These are phyloP conservation scores for Carex littledalei DNA, from an alignment of 176 grass and related monocot species.

Conservation along the genomic window DNA sequence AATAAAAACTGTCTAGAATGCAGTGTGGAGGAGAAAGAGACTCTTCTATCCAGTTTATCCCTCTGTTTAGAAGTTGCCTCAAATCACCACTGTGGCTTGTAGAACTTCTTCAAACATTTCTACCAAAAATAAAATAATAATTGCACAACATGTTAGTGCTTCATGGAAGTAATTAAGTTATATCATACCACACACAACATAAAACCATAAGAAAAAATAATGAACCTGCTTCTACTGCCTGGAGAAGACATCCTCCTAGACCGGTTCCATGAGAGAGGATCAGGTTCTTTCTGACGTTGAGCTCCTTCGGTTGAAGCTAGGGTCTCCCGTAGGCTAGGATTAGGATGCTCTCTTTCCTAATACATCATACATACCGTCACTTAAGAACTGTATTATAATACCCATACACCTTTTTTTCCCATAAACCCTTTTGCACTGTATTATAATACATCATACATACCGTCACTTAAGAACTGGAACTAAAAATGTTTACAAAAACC, in stretches of 20 bases:
- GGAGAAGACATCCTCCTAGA: background rate
- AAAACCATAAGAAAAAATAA: background rate
- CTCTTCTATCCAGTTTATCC: background rate
- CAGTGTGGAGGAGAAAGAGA: background rate
- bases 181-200: background rate
- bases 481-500: too few species aligned
- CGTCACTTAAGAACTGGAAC: too few species aligned
- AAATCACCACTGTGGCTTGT: background rate
- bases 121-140: background rate
- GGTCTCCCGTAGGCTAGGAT: too few species aligned
- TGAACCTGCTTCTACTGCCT: background rate
- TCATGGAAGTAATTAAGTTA: background rate
- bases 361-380: too few species aligned
- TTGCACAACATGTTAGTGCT: background rate
- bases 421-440: too few species aligned
- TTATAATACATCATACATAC: too few species aligned
- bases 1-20: background rate
- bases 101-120: background rate
- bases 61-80: background rate
- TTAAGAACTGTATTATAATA: too few species aligned
- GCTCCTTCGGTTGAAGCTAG: too few species aligned
- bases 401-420: too few species aligned
- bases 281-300: background rate
- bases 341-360: too few species aligned
- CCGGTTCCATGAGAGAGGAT: background rate